Evolutionary conservation across 768 basidiomycete species (phyloP), one percentile per base, ranked within the genome.

Genomic region (Suillus paluster): DNA sequence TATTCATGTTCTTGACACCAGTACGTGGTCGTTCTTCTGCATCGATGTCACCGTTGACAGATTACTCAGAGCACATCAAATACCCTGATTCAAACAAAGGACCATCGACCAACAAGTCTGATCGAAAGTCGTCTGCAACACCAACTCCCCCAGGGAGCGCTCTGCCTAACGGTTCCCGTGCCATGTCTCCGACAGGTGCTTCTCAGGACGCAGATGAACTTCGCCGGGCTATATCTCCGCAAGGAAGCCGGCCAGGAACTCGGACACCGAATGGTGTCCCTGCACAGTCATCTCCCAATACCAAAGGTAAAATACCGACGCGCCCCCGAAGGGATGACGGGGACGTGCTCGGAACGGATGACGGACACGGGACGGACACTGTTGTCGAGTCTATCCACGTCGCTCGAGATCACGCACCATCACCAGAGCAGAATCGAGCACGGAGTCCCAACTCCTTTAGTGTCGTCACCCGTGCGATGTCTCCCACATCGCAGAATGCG

Each of bases 1-100:
- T 54, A 84, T 97, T n/a, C 92, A 98, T 72, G 86, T 97, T 61
- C 83, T 99, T 63, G 97, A 99, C 75, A 98, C 97, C 9, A 94
- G 96, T 96, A 64, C 66, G 93, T 86, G 25, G 45, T 33, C 19
- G 5, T 57, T 9, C 59, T 19, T 42, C 52, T n/a, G 27, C 36
- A 15, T 27, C 6, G 49, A 63, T 21, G 15, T 45, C 34, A 23
- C 61, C 57, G 53, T 64, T 58, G 23, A 63, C 53, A 23, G 12
- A 25, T 42, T 44, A 5, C 33, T 63, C 72, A 94, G 93, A 89
- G 72, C 92, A 97, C 71, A 97, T 97, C 81, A 95, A 95, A 77
- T 97, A 97, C 72, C 94, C 95, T 9, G 90, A 92, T 64, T 80
- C 85, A 21, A 84, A 73, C 62, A 77, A 80, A 60, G 68, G 75